phyloP scores from a whole-genome alignment of 1,284 basidiomycete species.

The Trichosporon sp. region DNA sequence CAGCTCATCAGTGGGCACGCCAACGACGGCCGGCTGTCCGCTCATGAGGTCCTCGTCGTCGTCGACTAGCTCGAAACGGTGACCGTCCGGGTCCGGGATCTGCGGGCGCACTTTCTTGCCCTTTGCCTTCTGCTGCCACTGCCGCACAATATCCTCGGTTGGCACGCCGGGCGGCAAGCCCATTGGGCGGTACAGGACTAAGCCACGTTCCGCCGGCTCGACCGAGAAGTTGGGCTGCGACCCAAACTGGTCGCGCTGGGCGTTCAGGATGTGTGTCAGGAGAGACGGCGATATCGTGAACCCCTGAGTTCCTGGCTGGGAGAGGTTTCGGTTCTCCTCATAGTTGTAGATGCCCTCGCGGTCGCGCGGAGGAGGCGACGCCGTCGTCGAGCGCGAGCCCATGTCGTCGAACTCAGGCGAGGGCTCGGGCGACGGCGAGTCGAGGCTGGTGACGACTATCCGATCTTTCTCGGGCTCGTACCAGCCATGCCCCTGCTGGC shows the following conservation, averaged over 20 bases:
- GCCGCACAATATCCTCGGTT: conserved; percentile 8
- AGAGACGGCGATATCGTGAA: conserved; percentile 44
- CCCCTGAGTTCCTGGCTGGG: conserved; percentile 39
- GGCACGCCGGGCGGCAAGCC: conserved; percentile 27
- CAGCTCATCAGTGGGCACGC: neutral
- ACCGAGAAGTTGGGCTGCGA: conserved; percentile 2
- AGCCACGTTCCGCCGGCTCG: conserved; percentile 18
- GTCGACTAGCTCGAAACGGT: conserved; percentile 14
- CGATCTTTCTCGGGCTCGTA: conserved; percentile 46
- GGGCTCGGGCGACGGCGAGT: conserved; percentile 22
- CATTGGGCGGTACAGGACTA: conserved; percentile 39
- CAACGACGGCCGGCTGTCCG: neutral
- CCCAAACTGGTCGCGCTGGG: conserved; percentile 25
- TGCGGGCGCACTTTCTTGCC: neutral
- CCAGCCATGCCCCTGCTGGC: conserved; percentile 22
- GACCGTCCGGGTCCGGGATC: neutral
- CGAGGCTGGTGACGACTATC: conserved; percentile 34
- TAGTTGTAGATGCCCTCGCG: conserved; percentile 8
- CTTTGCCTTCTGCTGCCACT: conserved; percentile 9
- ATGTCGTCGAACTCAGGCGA: conserved; percentile 16
- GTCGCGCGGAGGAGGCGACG: neutral
- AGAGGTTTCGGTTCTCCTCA: conserved; percentile 20
- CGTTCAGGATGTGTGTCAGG: conserved; percentile 40
- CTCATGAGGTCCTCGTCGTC: conserved; percentile 16
- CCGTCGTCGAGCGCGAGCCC: conserved; percentile 18